These are phyloP conservation scores for Neonectria neomacrospora DNA, from an alignment of 2,329 filamentous ascomycete species.

Conservation along the genomic window DNA sequence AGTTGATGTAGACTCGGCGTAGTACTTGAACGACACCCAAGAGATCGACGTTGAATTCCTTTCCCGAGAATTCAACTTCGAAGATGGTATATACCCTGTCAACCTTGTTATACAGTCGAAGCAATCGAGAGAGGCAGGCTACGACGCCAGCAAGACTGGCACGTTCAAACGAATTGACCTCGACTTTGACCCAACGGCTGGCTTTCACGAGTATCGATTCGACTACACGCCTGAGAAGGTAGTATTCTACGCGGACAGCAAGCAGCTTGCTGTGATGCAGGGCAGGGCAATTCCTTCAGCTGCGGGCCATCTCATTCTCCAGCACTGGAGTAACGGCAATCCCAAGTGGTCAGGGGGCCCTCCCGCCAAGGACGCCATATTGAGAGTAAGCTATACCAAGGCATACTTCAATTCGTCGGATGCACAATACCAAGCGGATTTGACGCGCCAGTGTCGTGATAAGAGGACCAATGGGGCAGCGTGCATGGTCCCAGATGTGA, in stretches of 20 bases:
- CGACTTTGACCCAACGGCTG: slow-evolving; percentile 72
- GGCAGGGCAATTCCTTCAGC: slow-evolving; percentile 67
- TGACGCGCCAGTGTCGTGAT: slow-evolving; percentile 26
- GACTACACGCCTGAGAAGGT: slow-evolving; percentile 74
- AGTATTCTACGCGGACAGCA: slow-evolving; percentile 75
- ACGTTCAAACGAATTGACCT: slow-evolving; percentile 69
- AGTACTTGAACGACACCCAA: slow-evolving; percentile 83
- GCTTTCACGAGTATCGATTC: slow-evolving; percentile 82
- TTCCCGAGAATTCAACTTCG: slow-evolving; percentile 68
- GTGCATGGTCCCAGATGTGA: slow-evolving; percentile 42
- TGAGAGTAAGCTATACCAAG: slow-evolving; percentile 77
- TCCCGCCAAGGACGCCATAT: slow-evolving; percentile 68
- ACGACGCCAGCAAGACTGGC: slow-evolving; percentile 69
- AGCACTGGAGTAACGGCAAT: slow-evolving; percentile 84
- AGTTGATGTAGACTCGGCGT: slow-evolving; percentile 4
- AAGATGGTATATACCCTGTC: slow-evolving; percentile 65
- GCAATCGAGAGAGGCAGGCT: slow-evolving; percentile 67
- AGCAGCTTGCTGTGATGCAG: slow-evolving; percentile 65
- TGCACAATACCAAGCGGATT: slow-evolving; percentile 27
- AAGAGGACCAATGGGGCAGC: slow-evolving; percentile 23
- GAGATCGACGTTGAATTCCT: slow-evolving; percentile 87
- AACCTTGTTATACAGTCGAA: slow-evolving; percentile 82
- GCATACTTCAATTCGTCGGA: slow-evolving; percentile 81
- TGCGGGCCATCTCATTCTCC: slow-evolving; percentile 75
- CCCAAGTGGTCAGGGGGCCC: slow-evolving; percentile 77